Conservation (phyloP, 306 rosid genomes). For the Citrullus amarus region DNA sequence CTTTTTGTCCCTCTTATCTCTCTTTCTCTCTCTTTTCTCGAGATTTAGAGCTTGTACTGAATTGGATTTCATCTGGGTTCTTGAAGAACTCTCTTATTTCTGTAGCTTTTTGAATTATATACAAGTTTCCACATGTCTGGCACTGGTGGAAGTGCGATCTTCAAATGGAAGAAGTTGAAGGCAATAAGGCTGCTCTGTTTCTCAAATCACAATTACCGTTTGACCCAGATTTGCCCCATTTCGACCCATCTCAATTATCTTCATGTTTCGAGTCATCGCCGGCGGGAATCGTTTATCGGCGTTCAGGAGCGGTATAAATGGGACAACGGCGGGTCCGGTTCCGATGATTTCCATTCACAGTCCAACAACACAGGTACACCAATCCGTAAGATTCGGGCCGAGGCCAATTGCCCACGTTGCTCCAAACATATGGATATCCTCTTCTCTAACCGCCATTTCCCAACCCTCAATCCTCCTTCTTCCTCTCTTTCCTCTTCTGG, state of each 20-base stretch:
- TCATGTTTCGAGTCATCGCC: constrained; percentile 28
- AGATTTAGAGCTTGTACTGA: not conserved
- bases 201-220: constrained; percentile 21
- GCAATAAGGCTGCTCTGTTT: constrained; percentile 21
- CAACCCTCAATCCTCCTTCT: constrained; percentile 24
- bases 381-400: constrained; percentile 67
- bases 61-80: constrained; percentile 3
- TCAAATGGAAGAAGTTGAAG: constrained; percentile 57
- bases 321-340: constrained; percentile 94
- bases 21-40: not conserved
- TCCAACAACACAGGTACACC: not conserved
- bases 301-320: constrained; percentile 80
- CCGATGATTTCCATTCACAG: constrained; percentile 29
- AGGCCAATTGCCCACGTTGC: constrained; percentile 87
- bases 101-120: not conserved
- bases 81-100: not conserved
- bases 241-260: constrained; percentile 45
- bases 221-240: constrained; percentile 27
- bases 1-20: not conserved
- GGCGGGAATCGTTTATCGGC: constrained; percentile 39
- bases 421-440: constrained; percentile 60
- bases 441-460: constrained; percentile 48
- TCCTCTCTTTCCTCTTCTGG: not conserved
- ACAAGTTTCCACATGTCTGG: constrained; percentile 19
- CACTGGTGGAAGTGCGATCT: constrained; percentile 20